Evolutionary conservation across 73 alveolate species (phyloP), one percentile per base, ranked within the genome.

Genomic region (Paraurostyla sp.): DNA sequence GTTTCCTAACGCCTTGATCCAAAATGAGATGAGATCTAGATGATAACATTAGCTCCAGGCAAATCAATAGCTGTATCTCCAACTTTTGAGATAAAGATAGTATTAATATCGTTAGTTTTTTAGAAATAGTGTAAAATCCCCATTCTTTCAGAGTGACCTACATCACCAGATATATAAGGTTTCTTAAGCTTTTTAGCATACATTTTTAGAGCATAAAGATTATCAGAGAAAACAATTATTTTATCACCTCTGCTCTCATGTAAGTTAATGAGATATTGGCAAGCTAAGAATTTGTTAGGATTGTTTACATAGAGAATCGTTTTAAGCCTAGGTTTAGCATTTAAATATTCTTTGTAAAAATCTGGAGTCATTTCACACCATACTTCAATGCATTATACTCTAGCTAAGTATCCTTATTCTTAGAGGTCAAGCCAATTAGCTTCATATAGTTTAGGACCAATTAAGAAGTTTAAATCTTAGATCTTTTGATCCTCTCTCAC

Each of bases 381-480:
- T 4, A 96, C 96, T 88, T 97, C 99, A 13, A 94, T 82, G 80
- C 99, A 97, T 78, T 96, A 90, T 57, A 94, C 99, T 80, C 98
- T 91, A n/a, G 99, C 99, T 43, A 97, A 85, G 89, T 41, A 94
- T 48, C 98, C 98, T 32, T 86, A 83, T 27, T 87, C 95, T 94
- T 98, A 98, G 42, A 98, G 88, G 82, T 98, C 99, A 36, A 95
- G 94, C 99, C 99, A 98, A 87, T 97, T 98, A 48, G 99, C 99
- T 81, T 98, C 99, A 90, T 98, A 98, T 36, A 96, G 96, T 78
- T 98, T 98, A 25, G 99, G 99, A 15, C 99, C 99, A 41, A 97
- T 89, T 78, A 97, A 91, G 91, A 90, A 96, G 82, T 96, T 96
- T 32, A 97, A 90, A 76, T 94, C 95, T 15, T 87, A 85, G 38